A percentile compares a stretch with the other conserved stretches of the same genome.
Conservation (phyloP, 257 asterid genomes). For the Lantana camara region DNA sequence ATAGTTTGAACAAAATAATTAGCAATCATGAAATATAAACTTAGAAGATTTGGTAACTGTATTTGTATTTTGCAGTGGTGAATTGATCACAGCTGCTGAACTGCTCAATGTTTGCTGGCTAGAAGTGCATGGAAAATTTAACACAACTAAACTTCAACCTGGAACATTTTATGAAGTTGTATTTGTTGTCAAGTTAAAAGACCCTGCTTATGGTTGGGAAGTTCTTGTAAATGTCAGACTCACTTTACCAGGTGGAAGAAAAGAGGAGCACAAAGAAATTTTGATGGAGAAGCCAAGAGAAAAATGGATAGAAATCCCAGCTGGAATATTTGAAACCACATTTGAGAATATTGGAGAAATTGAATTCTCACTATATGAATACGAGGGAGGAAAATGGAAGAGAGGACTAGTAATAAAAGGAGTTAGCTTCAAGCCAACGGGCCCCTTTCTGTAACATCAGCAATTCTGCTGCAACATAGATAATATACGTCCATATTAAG, state of each 20-base stretch:
- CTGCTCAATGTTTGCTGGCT: constrained; percentile 82
- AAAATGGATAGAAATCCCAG: constrained; percentile 77
- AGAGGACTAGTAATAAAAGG: constrained; percentile 76
- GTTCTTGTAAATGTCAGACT: constrained; percentile 79
- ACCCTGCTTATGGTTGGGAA: constrained; percentile 76
- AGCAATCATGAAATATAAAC: not conserved
- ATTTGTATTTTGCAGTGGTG: constrained; percentile 52
- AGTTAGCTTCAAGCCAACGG: constrained; percentile 59
- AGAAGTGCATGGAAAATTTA: constrained; percentile 76
- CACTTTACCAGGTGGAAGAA: constrained; percentile 64
- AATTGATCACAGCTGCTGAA: constrained; percentile 55
- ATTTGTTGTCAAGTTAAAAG: constrained; percentile 61
- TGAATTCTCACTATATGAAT: constrained; percentile 66
- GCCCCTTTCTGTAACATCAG: constrained; percentile 31
- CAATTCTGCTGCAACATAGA: constrained; percentile 1
- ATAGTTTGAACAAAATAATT: too few relatives aligned
- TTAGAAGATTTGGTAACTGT: not conserved
- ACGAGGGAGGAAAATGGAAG: constrained; percentile 81
- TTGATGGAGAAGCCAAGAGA: constrained; percentile 65
- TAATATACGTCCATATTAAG: constrained; percentile 12
- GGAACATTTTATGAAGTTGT: constrained; percentile 54
- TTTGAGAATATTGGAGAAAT: constrained; percentile 53
- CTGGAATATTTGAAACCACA: constrained; percentile 56
- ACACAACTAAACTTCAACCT: constrained; percentile 62
- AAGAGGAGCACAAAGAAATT: constrained; percentile 55